Evolutionary conservation across 176 grass and related monocot genomes (phyloP), one percentile per base, ranked within the genome.

Genomic region (Pontederia paniculata): DNA sequence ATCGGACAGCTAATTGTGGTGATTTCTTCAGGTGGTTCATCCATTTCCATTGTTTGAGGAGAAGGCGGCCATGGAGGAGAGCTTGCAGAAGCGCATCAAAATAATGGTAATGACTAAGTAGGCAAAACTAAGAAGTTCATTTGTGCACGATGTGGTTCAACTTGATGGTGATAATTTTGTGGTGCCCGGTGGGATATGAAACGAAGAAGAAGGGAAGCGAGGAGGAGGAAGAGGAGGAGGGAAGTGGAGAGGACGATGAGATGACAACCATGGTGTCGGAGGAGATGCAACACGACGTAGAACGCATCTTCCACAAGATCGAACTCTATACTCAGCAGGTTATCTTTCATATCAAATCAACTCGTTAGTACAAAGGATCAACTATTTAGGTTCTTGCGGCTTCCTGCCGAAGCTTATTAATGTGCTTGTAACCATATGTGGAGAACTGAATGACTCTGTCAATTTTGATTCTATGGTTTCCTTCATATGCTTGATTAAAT

Each of bases 271-370:
- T 52, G 53, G 79, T 23, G 17, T 88, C 77, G 17, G 74, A 68
- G 63, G 85, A 96, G 71, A 83, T 74, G 62, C 76, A 96, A 79
- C 73, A 76, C 44, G 71, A 81, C 60, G 58, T 96, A 63, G 76
- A 89, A 48, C 79, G 74, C 70, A 83, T 96, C 67, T 71, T 87
- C 54, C 64, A 71, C 5, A 78, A 74, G 80, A 81, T 96, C 80
- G 83, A 96, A 9, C 82, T 56, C 70, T 89, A 81, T 86, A 96
- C 91, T 28, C 82, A 81, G 12, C 83, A 89, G 90, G 82, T 89
- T 50, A 16, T 8, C 15, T 17, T 14, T 15, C 5, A 42, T n/a
- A 22, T 45, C 23, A 7, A 15, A 16, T 58, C 9, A 4, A 45
- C 48, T 48, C 1, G 4, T 45, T 50, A 48, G 12, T 5, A n/a